A percentile compares a stretch with the other conserved stretches of the same genome.
phyloP scores from a whole-genome alignment of 371 early-diverging fungal species.

The Apophysomyces sp. region DNA sequence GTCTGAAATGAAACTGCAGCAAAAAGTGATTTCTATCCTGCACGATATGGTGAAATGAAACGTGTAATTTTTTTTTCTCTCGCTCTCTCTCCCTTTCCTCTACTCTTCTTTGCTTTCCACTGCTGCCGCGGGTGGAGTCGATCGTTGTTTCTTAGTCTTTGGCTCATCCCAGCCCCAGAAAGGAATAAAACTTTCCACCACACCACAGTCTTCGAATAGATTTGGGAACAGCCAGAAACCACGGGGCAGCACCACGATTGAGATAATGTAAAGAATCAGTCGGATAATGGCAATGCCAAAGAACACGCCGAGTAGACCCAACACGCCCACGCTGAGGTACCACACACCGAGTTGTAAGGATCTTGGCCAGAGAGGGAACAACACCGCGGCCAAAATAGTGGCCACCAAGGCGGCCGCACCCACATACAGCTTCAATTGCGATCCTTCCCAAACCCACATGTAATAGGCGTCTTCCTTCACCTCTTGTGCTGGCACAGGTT shows the following conservation, averaged over 20 bases:
- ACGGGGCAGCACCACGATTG: conserved; percentile 75
- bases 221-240: conserved; percentile 99
- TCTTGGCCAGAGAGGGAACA: conserved; percentile 99
- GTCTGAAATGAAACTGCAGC: conserved; percentile 31
- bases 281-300: conserved; percentile 90
- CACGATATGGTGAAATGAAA: conserved; percentile 36
- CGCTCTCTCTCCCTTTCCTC: not conserved
- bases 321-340: conserved; percentile 85
- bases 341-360: conserved; percentile 82
- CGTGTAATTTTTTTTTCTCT: not conserved
- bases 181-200: conserved; percentile 98
- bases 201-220: conserved; percentile 97
- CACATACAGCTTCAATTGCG: conserved; percentile 72
- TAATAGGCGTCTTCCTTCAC: conserved; percentile 86
- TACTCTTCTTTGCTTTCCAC: conserved; percentile 4
- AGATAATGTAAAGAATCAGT: conserved; percentile 84
- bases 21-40: conserved; percentile 37
- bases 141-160: conserved; percentile 25
- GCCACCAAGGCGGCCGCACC: conserved; percentile 77
- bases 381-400: conserved; percentile 85
- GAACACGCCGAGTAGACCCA: conserved; percentile 91
- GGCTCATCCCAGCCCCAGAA: conserved; percentile 90
- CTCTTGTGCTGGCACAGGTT: conserved; percentile 65
- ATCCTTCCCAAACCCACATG: conserved; percentile 96
- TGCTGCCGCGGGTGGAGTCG: not conserved